phyloP scores from a whole-genome alignment of 176 grass and related monocot species.

The Eremochloa ophiuroides region DNA sequence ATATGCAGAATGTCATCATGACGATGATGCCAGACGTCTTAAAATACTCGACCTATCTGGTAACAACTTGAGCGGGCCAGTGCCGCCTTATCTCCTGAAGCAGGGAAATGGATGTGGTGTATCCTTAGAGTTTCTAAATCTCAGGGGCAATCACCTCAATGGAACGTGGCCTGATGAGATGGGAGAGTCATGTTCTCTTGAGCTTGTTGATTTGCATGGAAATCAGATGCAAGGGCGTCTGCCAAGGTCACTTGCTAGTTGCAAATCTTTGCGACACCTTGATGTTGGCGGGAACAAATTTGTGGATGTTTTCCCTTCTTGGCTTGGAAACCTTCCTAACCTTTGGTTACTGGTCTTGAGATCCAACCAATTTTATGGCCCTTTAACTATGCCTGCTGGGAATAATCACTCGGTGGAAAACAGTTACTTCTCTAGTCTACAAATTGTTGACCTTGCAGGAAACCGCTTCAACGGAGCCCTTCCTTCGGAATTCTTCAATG shows the following conservation, averaged over 20 bases:
- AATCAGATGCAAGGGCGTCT: constrained; percentile 10
- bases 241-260: constrained; percentile 14
- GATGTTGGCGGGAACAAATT: constrained; percentile 2
- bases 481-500: background rate
- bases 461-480: constrained; percentile 14
- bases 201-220: background rate
- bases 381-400: background rate
- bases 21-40: fast-evolving
- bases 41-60: background rate
- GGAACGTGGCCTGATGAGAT: constrained; percentile 16
- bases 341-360: constrained; percentile 1
- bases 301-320: background rate
- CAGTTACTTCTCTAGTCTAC: background rate
- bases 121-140: background rate
- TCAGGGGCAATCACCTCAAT: constrained; percentile 1
- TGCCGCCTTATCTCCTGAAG: background rate
- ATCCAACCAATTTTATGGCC: constrained; percentile 11
- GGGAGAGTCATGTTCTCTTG: background rate
- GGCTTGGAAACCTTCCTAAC: background rate
- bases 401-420: background rate
- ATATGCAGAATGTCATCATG: background rate
- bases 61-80: constrained; percentile 8
- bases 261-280: background rate
- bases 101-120: background rate
- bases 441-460: constrained; percentile 26